Base-by-base conservation (phyloP, 108 stramenopile species). In the Schizochytrium sp. region DNA sequence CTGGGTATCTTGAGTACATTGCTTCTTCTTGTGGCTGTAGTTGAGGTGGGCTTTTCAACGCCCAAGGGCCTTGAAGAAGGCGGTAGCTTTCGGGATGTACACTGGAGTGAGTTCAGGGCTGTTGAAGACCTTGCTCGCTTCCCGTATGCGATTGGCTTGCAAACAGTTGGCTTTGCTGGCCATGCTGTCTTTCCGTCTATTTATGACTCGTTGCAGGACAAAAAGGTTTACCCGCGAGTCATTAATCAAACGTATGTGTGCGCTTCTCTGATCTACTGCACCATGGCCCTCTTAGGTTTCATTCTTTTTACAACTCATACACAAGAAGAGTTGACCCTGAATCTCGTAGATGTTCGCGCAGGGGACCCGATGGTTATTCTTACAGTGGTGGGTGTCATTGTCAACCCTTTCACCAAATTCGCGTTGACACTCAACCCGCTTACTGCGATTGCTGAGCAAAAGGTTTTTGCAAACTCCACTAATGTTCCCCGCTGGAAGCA, bases 351-450 rank as follows among this genome's bases (percentile, higher is more conserved):
- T 50, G 76, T 83, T 8, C 50, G 28, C 50, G 28, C 47, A n/a
- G 45, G n/a, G 50, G 47, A 49, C 50, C n/a, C 55, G 15, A 55
- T 83, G 47, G 76, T 83, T 13, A 17, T 69, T 8, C 76, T 49
- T 53, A 83, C 50, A 13, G 53, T 83, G 28, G 76, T 83, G 8
- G 50, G 47, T 28, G 55, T 83, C 76, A 83, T 83, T 28, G 53
- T 83, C 45, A 83, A 83, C 55, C 76, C 76, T n/a, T 83, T 55
- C 76, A 83, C 76, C 15, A 83, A 83, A 28, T 83, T 83, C 2
- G 76, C 76, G 12, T 40, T 83, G 15, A 83, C 76, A 5, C 76
- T 83, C 28, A 83, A 83, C 55, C 76, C 76, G 8, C 76, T 83
- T 53, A 55, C 5, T n/a, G 28, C 76, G 50, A 83, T 83, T 28